Evolutionary conservation across 495 filamentous ascomycete species (phyloP), one percentile per base, ranked within the genome.

Genomic region (Articulospora tetracladia): DNA sequence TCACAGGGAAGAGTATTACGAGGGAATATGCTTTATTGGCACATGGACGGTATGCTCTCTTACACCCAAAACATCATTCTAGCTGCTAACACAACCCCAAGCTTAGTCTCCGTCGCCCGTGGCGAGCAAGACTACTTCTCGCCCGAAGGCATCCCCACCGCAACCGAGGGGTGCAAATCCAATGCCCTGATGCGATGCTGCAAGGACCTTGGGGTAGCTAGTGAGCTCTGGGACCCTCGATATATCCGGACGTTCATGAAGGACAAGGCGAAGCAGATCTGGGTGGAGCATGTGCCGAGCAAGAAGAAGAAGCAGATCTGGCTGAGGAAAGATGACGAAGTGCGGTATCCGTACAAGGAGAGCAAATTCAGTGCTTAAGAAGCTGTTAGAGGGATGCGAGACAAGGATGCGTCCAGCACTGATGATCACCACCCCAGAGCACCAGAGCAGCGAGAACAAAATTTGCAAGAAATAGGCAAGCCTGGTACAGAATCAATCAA

Each of bases 101-200:
- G 93, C 47, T 85, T 98, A 56, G 89, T 98, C 26, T 93, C 88
- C 23, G 87, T 98, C 54, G 92, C 94, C 1, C 88, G 95, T 53
- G 94, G 94, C 70, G 95, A 98, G 73, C 92, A 96, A 73, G 85
- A 91, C 59, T 98, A 97, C 73, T 98, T 98, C 74, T 85, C 83
- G 55, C 86, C 90, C 13, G 91, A 96, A 57, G 91, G 90, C 49
- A 94, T 98, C 59, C 91, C 94, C n/a, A 98, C 93, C 1, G 94
- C 95, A 0, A 93, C 92, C 28, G 94, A 98, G 73, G 94, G 94
- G 20, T 96, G 92, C 77, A 95, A 96, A 72, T 97, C 92, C 19
- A 98, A 98, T 72, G 94, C 94, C 20, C 79, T 98, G 56, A 91
- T 97, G 79, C 88, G 94, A 24, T 97, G 92, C 77, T 98, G 95